Conservation (phyloP, 179 eudicot genomes). For the Amaranthus tricolor region DNA sequence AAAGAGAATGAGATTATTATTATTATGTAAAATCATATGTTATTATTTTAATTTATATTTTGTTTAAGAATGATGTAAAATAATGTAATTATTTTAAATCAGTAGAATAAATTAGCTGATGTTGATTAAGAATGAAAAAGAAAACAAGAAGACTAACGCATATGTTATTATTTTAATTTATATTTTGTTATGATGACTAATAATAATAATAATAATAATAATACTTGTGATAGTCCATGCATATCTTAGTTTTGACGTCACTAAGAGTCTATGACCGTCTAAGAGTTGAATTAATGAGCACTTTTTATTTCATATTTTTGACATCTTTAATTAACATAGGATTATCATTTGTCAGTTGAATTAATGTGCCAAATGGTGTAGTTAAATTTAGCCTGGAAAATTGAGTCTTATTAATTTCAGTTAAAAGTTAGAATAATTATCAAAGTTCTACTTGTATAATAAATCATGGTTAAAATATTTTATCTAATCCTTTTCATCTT, state of each 20-base stretch:
- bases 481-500: too few relatives aligned
- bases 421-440: too few relatives aligned
- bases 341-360: background rate
- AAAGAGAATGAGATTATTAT: too few relatives aligned
- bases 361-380: background rate
- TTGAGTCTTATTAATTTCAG: too few relatives aligned
- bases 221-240: background rate
- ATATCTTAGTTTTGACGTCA: slow-evolving; percentile 16
- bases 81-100: too few relatives aligned
- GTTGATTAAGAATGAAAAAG: too few relatives aligned
- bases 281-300: background rate
- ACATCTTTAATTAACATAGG: background rate
- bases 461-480: too few relatives aligned
- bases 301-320: background rate
- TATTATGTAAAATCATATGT: background rate
- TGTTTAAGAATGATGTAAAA: too few relatives aligned
- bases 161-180: background rate
- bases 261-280: background rate
- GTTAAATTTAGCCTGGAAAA: background rate
- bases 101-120: too few relatives aligned
- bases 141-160: background rate
- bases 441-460: too few relatives aligned
- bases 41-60: background rate
- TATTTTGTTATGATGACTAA: background rate
- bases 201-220: too few relatives aligned